Percentiles rank a stretch among this genome's conserved stretches.
Evolutionary conservation across 495 filamentous ascomycete species (phyloP).

Genomic region (Neurospora sublineolata): DNA sequence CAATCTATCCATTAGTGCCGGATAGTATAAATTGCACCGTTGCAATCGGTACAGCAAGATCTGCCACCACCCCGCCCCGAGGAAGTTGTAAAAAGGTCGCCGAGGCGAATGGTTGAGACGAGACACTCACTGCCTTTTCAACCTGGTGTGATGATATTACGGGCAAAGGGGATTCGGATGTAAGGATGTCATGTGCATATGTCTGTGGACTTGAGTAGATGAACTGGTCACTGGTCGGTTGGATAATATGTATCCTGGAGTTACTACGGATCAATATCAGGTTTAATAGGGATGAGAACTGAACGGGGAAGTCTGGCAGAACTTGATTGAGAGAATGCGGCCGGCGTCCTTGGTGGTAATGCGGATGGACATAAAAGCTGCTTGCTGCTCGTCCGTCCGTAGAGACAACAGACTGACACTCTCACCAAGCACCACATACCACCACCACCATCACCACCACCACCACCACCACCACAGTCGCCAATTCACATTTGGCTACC

Average conservation of each 20-base stretch:
- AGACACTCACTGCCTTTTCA: background rate
- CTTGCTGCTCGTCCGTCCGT: background rate
- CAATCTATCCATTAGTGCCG: background rate
- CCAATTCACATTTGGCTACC: background rate
- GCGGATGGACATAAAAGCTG: background rate
- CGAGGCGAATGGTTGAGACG: background rate
- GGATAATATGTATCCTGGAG: conserved; percentile 2
- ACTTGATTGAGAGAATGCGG: background rate
- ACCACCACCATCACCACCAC: no score
- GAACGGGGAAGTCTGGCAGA: background rate
- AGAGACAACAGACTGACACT: background rate
- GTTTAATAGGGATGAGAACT: background rate
- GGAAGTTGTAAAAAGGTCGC: conserved; percentile 10
- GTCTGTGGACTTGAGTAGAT: background rate
- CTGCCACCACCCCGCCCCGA: background rate
- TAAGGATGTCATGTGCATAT: background rate
- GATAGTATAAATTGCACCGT: background rate
- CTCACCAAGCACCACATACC: background rate
- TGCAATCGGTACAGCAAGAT: background rate
- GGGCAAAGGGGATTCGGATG: no score
- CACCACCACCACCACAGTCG: background rate
- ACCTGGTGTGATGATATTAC: no score
- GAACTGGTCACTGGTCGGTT: background rate
- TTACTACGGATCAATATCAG: background rate
- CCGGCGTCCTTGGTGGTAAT: background rate